Evolutionary conservation across 2,329 filamentous ascomycete species (phyloP), one percentile per base, ranked within the genome.

Genomic region (Aphanocladium album): DNA sequence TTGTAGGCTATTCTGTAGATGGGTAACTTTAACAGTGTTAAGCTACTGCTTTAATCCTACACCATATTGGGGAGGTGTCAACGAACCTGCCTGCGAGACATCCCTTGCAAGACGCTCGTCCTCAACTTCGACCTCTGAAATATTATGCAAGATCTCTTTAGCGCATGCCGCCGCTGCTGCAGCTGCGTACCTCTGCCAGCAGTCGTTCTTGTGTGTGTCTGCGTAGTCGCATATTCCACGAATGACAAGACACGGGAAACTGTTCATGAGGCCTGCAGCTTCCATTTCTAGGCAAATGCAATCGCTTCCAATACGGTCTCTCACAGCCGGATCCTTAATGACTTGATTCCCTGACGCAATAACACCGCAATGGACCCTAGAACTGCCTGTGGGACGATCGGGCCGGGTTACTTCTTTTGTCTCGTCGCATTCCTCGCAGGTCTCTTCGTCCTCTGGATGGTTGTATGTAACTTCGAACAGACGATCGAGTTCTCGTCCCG

Each of bases 141-240:
- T 47, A 25, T 47, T 21, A 25, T 21, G 7, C 7, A 47, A 25
- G 23, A 47, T 21, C 43, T 47, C 58, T 60, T 65, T 68, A 8
- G 64, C 62, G 57, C 59, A 70, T 16, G 64, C 67, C 2, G 68
- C 67, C 1, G 67, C 64, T 0, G 63, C 66, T n/a, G 61, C 57
- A 6, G 67, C 62, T 9, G 66, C 60, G 56, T 69, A 69, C 21
- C 56, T 25, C 50, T 68, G 67, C 68, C 66, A 70, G 16, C 7
- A 27, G 7, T 67, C 61, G 57, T 66, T 67, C 45, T 70, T 70
- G 50, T 70, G 65, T 2, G 64, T 60, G 46, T 72, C 70, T 2
- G 69, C 62, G 46, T 73, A 73, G 60, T 73, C 70, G 56, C 66
- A 70, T 46, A 72, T 73, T 0, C 74, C 74, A 6, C 72, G 67